Percentiles rank a stretch among this genome's conserved stretches.
Evolutionary conservation across 208 protist species (phyloP).

Genomic region (Strigomonas culicis): DNA sequence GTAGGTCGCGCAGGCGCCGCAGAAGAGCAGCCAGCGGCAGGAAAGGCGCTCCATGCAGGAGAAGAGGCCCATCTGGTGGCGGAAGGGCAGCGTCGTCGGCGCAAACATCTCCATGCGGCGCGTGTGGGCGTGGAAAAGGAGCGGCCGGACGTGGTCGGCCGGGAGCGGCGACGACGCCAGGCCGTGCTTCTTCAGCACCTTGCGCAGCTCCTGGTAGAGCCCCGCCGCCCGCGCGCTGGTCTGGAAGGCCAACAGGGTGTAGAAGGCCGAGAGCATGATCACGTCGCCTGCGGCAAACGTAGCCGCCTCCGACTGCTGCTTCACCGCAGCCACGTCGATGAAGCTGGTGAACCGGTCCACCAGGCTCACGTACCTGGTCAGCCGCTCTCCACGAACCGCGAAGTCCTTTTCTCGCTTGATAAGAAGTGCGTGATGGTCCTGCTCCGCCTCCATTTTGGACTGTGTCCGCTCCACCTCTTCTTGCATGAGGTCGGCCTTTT

Average conservation of each 20-base stretch:
- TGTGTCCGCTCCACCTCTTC: slow-evolving; percentile 22
- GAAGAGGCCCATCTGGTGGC: slow-evolving; percentile 31
- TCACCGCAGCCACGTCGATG: slow-evolving; percentile 15
- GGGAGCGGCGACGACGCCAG: slow-evolving; percentile 13
- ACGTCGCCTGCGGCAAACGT: slow-evolving; percentile 48
- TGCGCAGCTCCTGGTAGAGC: slow-evolving; percentile 16
- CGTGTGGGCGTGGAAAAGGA: slow-evolving; percentile 51
- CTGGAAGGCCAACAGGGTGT: slow-evolving; percentile 44
- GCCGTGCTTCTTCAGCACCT: slow-evolving; percentile 20
- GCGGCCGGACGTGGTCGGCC: slow-evolving; percentile 19
- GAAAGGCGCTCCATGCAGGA: slow-evolving; percentile 26
- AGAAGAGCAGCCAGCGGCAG: slow-evolving; percentile 60
- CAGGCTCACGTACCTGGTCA: slow-evolving; percentile 48
- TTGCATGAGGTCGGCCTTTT: slow-evolving; percentile 16
- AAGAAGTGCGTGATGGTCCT: slow-evolving; percentile 19
- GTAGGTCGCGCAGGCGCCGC: slow-evolving; percentile 42
- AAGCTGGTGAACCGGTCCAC: slow-evolving; percentile 71
- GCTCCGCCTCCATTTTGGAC: slow-evolving; percentile 5
- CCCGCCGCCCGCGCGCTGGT: not conserved
- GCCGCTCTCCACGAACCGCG: slow-evolving; percentile 25
- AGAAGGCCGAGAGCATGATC: slow-evolving; percentile 62
- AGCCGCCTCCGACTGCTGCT: slow-evolving; percentile 20
- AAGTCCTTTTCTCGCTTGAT: slow-evolving; percentile 22
- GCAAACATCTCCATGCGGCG: slow-evolving; percentile 36
- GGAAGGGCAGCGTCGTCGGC: slow-evolving; percentile 22